Conservation (phyloP, 75 land plant genomes). For the Selaginella tamariscina region DNA sequence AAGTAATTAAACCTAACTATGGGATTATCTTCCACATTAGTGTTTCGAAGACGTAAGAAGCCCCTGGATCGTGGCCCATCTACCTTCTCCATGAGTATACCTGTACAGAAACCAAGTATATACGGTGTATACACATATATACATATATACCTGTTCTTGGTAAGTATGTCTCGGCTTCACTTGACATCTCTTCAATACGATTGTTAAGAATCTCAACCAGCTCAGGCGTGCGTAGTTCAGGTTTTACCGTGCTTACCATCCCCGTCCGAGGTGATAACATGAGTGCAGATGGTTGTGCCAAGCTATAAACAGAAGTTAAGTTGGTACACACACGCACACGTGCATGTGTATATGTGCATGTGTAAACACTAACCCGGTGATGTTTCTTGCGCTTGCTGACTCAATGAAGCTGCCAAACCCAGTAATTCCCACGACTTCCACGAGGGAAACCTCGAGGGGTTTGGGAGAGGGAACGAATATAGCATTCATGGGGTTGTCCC, state of each 20-base stretch:
- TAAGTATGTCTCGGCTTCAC: background rate
- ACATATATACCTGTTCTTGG: background rate
- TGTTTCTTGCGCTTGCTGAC: conserved; percentile 1
- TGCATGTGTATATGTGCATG: too few species aligned
- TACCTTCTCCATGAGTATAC: conserved; percentile 47
- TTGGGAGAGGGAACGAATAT: conserved; percentile 6
- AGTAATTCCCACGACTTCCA: conserved; percentile 22
- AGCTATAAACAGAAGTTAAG: too few species aligned
- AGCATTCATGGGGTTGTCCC: conserved; percentile 18
- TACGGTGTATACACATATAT: background rate
- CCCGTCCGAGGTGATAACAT: background rate
- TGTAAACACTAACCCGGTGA: background rate
- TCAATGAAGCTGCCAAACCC: conserved; percentile 24
- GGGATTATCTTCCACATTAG: conserved; percentile 30
- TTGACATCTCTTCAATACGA: background rate
- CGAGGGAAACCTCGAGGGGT: conserved; percentile 17
- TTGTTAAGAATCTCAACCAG: background rate
- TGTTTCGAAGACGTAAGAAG: conserved; percentile 17
- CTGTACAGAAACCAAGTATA: conserved; percentile 30
- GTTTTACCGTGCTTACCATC: background rate
- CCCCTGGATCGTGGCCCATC: conserved; percentile 35
- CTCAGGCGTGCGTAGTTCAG: background rate
- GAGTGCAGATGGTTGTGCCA: too few species aligned
- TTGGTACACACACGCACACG: too few species aligned
- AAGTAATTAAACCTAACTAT: conserved; percentile 47